These are phyloP conservation scores for Acer campestre DNA, from an alignment of 345 rosid genomes.

Conservation along the genomic window DNA sequence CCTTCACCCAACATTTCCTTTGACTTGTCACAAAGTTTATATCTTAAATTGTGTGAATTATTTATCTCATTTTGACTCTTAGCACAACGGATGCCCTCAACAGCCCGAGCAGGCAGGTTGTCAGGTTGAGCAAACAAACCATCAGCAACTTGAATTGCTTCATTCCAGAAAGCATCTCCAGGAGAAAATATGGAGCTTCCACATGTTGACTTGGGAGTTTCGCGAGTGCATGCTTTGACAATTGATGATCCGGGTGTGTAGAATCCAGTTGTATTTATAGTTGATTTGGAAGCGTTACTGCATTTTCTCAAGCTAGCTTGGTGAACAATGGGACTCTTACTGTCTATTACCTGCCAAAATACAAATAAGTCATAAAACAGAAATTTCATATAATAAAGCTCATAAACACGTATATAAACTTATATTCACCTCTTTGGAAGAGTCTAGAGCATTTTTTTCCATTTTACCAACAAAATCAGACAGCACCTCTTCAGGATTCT, in stretches of 20 bases:
- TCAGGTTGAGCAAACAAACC: slow-evolving; percentile 55
- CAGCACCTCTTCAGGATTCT: slow-evolving; percentile 41
- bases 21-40: slow-evolving; percentile 34
- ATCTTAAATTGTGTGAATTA: slow-evolving; percentile 28
- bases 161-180: slow-evolving; percentile 97
- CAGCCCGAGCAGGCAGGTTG: slow-evolving; percentile 29
- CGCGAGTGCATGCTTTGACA: slow-evolving; percentile 39
- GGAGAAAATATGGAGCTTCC: slow-evolving; percentile 95
- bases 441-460: slow-evolving; percentile 25
- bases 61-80: slow-evolving; percentile 25
- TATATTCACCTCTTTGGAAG: slow-evolving; percentile 48
- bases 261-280: slow-evolving; percentile 41
- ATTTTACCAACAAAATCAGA: slow-evolving; percentile 38
- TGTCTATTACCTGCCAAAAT: slow-evolving; percentile 37
- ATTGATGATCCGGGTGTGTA: slow-evolving; percentile 64
- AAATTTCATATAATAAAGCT: slow-evolving; percentile 17
- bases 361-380: slow-evolving; percentile 18
- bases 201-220: slow-evolving; percentile 71
- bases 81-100: slow-evolving; percentile 28
- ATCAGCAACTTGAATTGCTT: slow-evolving; percentile 92
- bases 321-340: slow-evolving; percentile 30
- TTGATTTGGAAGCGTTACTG: slow-evolving; percentile 41
- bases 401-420: slow-evolving; percentile 3
- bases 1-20: slow-evolving; percentile 45
- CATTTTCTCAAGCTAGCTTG: slow-evolving; percentile 68